Evolutionary conservation across 768 basidiomycete species (phyloP).

Genomic region (Boletus reticuloceps): DNA sequence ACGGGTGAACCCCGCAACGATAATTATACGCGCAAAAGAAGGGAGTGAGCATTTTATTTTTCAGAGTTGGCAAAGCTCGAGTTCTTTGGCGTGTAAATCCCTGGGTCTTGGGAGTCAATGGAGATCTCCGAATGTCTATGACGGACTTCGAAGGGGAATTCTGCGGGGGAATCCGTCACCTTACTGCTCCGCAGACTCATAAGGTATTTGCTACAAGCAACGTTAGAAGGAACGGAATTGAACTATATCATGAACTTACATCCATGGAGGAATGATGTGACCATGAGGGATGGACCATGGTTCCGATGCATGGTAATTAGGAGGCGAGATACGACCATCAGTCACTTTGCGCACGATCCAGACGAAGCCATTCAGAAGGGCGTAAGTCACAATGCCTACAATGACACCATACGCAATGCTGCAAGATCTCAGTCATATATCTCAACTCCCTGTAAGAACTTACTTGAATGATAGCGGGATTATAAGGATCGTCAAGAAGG

Average conservation of each 20-base stretch:
- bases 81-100: conserved; percentile 20
- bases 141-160: conserved; percentile 32
- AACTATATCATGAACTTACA: conserved; percentile 41
- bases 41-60: conserved; percentile 13
- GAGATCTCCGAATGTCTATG: conserved; percentile 32
- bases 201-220: conserved; percentile 24
- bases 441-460: conserved; percentile 17
- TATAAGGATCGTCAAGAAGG: conserved; percentile 77
- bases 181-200: conserved; percentile 9
- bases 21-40: not conserved
- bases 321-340: conserved; percentile 60
- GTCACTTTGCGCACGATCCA: conserved; percentile 52
- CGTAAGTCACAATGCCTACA: conserved; percentile 67
- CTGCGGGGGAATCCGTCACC: conserved; percentile 6
- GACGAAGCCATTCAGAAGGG: conserved; percentile 71
- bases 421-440: conserved; percentile 5
- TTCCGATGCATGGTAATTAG: conserved; percentile 62
- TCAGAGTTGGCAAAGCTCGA: conserved; percentile 29
- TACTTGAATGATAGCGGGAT: conserved; percentile 81
- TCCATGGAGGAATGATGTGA: conserved; percentile 64
- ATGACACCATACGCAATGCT: conserved; percentile 92
- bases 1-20: conserved; percentile 8
- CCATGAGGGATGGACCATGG: conserved; percentile 73
- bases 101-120: conserved; percentile 31
- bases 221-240: not conserved